Base-by-base conservation (phyloP, 805 yeast genomes). In the Ogataea ganodermae region DNA sequence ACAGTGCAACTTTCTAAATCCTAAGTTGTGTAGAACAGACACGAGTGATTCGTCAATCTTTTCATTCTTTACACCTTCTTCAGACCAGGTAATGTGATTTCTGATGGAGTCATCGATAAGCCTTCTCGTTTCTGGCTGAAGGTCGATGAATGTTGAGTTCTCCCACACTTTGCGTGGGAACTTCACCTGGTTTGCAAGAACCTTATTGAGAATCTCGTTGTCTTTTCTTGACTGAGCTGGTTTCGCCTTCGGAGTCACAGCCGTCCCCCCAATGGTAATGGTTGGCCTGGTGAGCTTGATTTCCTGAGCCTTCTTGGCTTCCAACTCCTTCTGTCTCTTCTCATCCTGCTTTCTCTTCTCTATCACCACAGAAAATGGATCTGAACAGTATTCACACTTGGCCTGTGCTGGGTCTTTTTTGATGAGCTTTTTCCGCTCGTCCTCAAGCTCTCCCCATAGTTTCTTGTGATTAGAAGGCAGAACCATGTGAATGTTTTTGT, bases 401-500 rank as follows among this genome's bases (percentile, higher is more conserved):
- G 84, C 86, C 27, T 69, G 71, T 1, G 57, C 59, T 4, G 77
- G 74, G 58, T 80, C 71, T 6, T 64, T 67, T 48, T 76, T 76
- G 30, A 73, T 51, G n/a, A 81, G 51, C 33, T 64, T 59, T 52
- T 76, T 73, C 48, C 96, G 72, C 49, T 75, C 79, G 6, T 70
- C 73, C 46, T 88, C 96, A 48, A 92, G 68, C 17, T 78, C 80
- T 18, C 73, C 65, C 98, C 98, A 92, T 22, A 88, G 71, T 41
- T 79, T 79, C 53, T 89, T 81, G 62, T 89, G 96, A 26, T 84
- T 81, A 3, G 84, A 80, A 0, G 98, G 98, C 12, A 92, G 73
- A 59, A 89, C 84, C 91, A 91, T 83, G 50, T 87, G 87, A 66
- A 92, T 64, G 61, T 89, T 90, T 57, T 90, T 90, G 56, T 83